Evolutionary conservation across 352 stramenopile species (phyloP), one percentile per base, ranked within the genome.

Genomic region (Hyaloperonospora arabidopsidis): DNA sequence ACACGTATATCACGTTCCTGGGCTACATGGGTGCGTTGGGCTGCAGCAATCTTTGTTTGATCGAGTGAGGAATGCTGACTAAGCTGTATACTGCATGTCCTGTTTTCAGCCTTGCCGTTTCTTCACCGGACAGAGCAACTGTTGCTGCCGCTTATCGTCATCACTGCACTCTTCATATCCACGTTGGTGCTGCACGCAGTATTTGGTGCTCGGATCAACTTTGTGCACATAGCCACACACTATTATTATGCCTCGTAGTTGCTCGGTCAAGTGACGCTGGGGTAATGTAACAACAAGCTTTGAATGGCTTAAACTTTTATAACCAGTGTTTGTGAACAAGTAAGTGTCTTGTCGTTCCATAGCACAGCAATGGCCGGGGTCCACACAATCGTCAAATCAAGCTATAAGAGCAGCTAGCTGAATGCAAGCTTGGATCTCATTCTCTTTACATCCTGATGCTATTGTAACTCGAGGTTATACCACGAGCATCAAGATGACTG

Each of bases 1-100:
- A 99, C 74, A 97, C 89, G 52, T 99, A 98, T 74, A 97, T 99
- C 64, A 98, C 95, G 2, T 97, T 98, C 74, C 79, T 98, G 28
- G 96, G 96, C 39, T 99, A 96, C 65, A 87, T 95, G 77, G 83
- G 84, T 95, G 72, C 56, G 76, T 67, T 35, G 4, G 8, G 10
- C 10, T 38, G 3, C 13, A 43, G 18, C 18, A 11, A 7, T 50
- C 14, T 47, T 12, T 12, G 44, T 12, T 13, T 48, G 22, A 13
- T 49, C 14, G 22, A 45, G 15, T 10, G 0, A 25, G 54, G 45
- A 15, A 36, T 45, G 25, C 32, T 62, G 29, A 54, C 22, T 3
- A 29, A 29, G 21, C 44, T 7, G 36, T 28, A 1, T 48, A 14
- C 29, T 52, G 21, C 13, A 57, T 35, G 39, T 28, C 53, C 23